Percentiles rank a stretch among this genome's conserved stretches.
Conservation (phyloP, 2,329 filamentous ascomycete species). For the Neocucurbitaria cava region DNA sequence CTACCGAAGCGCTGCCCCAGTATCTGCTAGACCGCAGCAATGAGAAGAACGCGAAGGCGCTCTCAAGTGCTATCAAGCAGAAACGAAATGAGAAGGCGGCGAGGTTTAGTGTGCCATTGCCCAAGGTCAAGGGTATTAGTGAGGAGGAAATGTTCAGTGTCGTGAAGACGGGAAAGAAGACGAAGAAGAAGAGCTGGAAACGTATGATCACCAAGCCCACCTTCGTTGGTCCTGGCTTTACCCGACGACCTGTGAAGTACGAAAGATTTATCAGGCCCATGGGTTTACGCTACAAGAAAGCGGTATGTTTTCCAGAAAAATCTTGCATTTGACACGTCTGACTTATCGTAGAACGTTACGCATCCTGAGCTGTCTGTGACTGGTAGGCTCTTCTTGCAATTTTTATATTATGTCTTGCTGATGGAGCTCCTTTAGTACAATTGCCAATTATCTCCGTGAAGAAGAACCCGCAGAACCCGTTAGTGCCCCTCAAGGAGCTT, state of each 20-base stretch:
- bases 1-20: conserved; percentile 81
- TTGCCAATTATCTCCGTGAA: conserved; percentile 70
- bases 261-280: conserved; percentile 55
- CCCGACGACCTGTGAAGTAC: conserved; percentile 82
- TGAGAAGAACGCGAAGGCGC: conserved; percentile 73
- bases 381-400: too few relatives aligned
- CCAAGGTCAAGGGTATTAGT: conserved; percentile 90
- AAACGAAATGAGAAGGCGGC: conserved; percentile 89
- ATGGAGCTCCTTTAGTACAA: too few relatives aligned
- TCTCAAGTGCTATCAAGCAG: conserved; percentile 90
- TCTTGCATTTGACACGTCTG: too few relatives aligned
- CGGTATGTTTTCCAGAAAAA: too few relatives aligned
- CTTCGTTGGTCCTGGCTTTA: conserved; percentile 92
- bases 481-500: not conserved
- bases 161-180: conserved; percentile 87
- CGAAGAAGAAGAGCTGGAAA: conserved; percentile 82
- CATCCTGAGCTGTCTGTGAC: conserved; percentile 85
- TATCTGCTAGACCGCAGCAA: conserved; percentile 90
- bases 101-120: conserved; percentile 88
- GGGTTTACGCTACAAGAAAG: conserved; percentile 81
- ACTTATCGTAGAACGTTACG: too few relatives aligned
- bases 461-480: conserved; percentile 48
- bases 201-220: conserved; percentile 80
- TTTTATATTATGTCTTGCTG: too few relatives aligned
- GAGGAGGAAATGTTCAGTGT: conserved; percentile 98